Conservation (phyloP, 176 grass and related monocot species). For the sorghum (Sorghum bicolor) region DNA sequence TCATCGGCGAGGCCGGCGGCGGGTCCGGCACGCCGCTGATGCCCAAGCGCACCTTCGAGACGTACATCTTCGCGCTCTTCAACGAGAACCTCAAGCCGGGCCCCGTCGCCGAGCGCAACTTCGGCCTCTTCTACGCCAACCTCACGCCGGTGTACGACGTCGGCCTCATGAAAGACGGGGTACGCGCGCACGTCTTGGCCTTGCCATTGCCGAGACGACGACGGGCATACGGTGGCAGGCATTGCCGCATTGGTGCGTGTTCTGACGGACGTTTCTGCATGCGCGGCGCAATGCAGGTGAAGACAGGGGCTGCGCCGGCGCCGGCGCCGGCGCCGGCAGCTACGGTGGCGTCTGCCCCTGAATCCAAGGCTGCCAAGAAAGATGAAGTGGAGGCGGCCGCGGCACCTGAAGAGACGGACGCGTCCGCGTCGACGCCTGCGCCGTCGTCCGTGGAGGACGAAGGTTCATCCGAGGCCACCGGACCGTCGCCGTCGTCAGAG, state of each 20-base stretch:
- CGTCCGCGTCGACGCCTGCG: neutral
- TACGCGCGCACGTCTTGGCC: neutral
- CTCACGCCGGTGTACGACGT: conserved; percentile 78
- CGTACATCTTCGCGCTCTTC: conserved; percentile 79
- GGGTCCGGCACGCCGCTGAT: conserved; percentile 72
- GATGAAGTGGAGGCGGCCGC: neutral
- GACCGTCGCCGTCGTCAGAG: neutral
- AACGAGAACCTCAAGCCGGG: conserved; percentile 68
- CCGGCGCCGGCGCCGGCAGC: neutral
- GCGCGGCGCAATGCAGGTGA: neutral
- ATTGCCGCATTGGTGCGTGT: neutral
- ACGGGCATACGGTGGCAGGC: too few species aligned
- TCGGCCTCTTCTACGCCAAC: conserved; percentile 66
- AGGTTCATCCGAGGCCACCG: neutral
- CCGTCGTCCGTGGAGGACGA: neutral
- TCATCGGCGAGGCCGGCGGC: conserved; percentile 44
- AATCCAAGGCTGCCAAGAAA: neutral
- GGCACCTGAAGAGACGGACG: neutral
- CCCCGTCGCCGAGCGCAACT: conserved; percentile 87
- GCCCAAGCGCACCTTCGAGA: conserved; percentile 80
- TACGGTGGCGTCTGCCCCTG: neutral
- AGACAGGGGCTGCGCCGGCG: neutral
- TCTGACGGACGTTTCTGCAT: neutral
- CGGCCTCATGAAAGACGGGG: conserved; percentile 53
- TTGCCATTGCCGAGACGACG: too few species aligned